These are phyloP conservation scores for Multifurca ochricompacta DNA, from an alignment of 768 basidiomycete species.

Conservation along the genomic window DNA sequence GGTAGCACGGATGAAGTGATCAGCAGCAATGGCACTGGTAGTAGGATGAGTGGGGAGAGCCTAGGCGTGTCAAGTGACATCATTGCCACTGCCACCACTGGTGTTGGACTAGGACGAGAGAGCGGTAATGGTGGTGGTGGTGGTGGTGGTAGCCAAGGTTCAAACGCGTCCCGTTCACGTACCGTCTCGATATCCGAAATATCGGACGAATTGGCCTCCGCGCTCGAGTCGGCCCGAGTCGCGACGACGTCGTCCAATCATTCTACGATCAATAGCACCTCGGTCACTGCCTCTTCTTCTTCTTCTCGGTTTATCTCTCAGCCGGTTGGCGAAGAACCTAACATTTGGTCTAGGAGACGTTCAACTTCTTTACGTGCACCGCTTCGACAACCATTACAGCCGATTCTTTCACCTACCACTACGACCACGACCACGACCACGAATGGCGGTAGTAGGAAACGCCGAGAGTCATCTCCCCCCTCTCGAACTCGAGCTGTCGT, in stretches of 20 bases:
- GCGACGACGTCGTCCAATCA: too few species aligned
- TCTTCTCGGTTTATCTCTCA: background rate
- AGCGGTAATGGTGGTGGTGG: too few species aligned
- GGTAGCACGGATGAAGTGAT: too few species aligned
- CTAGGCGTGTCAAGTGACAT: too few species aligned
- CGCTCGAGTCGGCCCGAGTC: background rate
- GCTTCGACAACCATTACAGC: background rate
- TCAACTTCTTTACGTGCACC: constrained; percentile 1
- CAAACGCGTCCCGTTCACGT: constrained; percentile 13
- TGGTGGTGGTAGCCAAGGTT: too few species aligned
- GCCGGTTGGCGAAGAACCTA: background rate
- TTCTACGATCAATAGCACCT: too few species aligned
- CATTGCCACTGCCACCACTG: too few species aligned
- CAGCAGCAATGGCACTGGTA: too few species aligned
- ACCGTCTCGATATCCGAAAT: constrained; percentile 9
- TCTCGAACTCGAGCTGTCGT: background rate
- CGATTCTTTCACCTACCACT: too few species aligned
- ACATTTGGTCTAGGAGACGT: constrained; percentile 9
- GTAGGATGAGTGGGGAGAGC: too few species aligned
- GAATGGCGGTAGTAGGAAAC: background rate
- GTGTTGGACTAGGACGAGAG: too few species aligned
- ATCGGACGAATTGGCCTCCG: constrained; percentile 1
- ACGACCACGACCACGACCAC: background rate
- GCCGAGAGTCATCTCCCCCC: constrained; percentile 7
- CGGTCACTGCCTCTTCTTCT: background rate